Base-by-base conservation (phyloP, 2,329 filamentous ascomycete genomes). In the Phoma herbarum region DNA sequence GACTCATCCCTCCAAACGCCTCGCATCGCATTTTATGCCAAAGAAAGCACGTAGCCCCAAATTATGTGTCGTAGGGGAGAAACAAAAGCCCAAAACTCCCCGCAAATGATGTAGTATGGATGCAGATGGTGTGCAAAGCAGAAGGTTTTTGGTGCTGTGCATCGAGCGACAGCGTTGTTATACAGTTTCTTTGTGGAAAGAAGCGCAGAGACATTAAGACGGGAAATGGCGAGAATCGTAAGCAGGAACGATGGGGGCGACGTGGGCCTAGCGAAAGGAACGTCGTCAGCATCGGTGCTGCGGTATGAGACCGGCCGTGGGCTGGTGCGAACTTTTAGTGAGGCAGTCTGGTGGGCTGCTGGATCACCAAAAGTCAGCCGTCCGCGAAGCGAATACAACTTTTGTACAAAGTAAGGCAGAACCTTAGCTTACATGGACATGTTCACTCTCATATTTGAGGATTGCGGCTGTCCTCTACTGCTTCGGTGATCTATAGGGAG, bases 221-320 rank as follows among this genome's bases (percentile, higher is more conserved):
- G 41, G 14, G 48, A 46, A 59, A 16, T 20, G 45, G 51, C 50
- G 25, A 46, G 5, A 37, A 25, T 41, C 44, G 52, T 42, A 31
- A 43, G 39, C 45, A 52, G 52, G 10, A 33, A 55, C 52, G 52
- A 55, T 46, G 33, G 28, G 28, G 39, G 28, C 51, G 63, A 66
- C 74, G 74, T 77, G 75, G 61, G 71, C 74, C 75, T 76, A 77
- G 57, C 61, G 45, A 76, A 76, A 76, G 75, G 74, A 68, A 77
- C 75, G 69, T 56, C 63, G 45, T 43, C 45, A 48, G 37, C 56
- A 58, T 50, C 57, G 45, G 50, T 23, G 29, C 53, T 68, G 56
- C 50, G 55, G 25, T 64, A 60, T 60, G 55, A 61, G 57, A 63
- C 54, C 41, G 56, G 63, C 61, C 65, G 59, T 56, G 51, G 33